phyloP scores from a whole-genome alignment of 139 green algal species.

The Haematococcus lacustris region DNA sequence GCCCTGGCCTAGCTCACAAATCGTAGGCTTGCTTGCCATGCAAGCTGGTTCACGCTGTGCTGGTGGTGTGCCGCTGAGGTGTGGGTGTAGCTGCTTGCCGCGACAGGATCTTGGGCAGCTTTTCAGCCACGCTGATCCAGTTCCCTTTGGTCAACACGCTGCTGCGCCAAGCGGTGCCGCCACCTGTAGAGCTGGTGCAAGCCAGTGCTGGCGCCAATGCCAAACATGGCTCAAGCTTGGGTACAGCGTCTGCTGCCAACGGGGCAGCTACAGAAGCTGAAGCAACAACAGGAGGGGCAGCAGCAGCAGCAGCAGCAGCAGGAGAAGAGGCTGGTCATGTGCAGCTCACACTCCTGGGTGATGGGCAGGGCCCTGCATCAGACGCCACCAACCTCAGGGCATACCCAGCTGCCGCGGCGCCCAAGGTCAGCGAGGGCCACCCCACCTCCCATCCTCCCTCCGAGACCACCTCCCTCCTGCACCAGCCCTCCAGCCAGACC shows the following conservation, averaged over 20 bases:
- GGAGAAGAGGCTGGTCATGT: not conserved
- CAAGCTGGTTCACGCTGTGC: no score
- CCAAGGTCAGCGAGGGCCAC: not conserved
- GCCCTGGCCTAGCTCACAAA: no score
- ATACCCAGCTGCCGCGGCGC: not conserved
- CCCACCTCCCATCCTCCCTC: not conserved
- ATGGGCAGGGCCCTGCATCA: no score
- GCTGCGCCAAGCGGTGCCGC: conserved; percentile 9
- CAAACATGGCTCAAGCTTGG: no score
- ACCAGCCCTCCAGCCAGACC: not conserved
- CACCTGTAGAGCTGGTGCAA: no score
- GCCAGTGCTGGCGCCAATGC: no score
- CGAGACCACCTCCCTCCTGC: not conserved
- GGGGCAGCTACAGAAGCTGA: conserved; percentile 13
- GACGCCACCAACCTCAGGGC: not conserved
- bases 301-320: conserved; percentile 8
- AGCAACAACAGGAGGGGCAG: conserved; percentile 1
- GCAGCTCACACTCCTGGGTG: not conserved
- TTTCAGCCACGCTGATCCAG: conserved; percentile 30
- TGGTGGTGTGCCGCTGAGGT: no score
- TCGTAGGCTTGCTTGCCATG: no score
- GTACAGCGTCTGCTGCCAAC: no score
- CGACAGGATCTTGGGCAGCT: conserved; percentile 23
- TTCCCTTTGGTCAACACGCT: conserved; percentile 28
- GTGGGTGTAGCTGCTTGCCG: no score